Percentiles rank a stretch among this genome's conserved stretches.
Conservation (phyloP, 768 basidiomycete species). For the Hygrophorus russula region DNA sequence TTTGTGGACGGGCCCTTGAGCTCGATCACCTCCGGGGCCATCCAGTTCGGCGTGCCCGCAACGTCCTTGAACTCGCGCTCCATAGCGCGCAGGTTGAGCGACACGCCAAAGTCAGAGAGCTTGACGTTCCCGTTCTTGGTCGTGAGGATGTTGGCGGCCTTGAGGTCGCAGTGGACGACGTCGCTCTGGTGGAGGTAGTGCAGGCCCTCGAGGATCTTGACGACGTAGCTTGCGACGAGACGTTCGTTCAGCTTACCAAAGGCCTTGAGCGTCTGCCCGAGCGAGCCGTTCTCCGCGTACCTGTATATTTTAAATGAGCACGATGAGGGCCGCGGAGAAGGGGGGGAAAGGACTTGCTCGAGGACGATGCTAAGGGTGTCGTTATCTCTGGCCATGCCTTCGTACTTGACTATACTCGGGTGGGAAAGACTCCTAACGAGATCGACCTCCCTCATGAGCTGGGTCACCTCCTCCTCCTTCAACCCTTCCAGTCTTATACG, state of each 20-base stretch:
- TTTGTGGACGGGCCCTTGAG: slow-evolving; percentile 89
- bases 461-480: slow-evolving; percentile 81
- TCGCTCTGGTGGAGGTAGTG: slow-evolving; percentile 84
- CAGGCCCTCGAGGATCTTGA: slow-evolving; percentile 93
- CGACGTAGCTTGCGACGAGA: slow-evolving; percentile 86
- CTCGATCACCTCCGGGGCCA: slow-evolving; percentile 97
- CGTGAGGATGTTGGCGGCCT: slow-evolving; percentile 97
- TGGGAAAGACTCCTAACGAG: slow-evolving; percentile 85
- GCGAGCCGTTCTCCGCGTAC: slow-evolving; percentile 92
- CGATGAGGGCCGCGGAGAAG: slow-evolving; percentile 10
- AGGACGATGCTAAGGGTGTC: slow-evolving; percentile 87
- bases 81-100: slow-evolving; percentile 88
- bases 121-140: slow-evolving; percentile 98
- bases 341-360: slow-evolving; percentile 51
- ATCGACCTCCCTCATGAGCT: slow-evolving; percentile 92
- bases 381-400: slow-evolving; percentile 87
- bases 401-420: slow-evolving; percentile 95
- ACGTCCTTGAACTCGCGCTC: slow-evolving; percentile 77
- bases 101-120: slow-evolving; percentile 95
- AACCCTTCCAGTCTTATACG: slow-evolving; percentile 84
- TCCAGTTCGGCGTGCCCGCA: slow-evolving; percentile 97
- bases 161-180: slow-evolving; percentile 96
- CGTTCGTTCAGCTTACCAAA: slow-evolving; percentile 91
- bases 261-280: slow-evolving; percentile 85
- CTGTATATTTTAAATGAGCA: slow-evolving; percentile 35